phyloP scores from a whole-genome alignment of 2,329 filamentous ascomycete species.

The Ophiosphaerella korrae region DNA sequence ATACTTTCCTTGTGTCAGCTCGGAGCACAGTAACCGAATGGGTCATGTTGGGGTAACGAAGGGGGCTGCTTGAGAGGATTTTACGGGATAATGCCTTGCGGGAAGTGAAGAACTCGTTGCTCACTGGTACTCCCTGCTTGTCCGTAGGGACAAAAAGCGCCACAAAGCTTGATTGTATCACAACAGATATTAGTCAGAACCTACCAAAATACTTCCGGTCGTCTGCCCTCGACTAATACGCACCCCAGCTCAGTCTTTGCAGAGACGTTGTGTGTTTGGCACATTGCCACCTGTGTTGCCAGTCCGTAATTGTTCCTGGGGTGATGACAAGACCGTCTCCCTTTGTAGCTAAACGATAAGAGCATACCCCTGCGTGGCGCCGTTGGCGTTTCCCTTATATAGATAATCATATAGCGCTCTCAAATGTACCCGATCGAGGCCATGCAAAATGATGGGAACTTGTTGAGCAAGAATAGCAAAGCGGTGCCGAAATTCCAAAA shows the following conservation, averaged over 20 bases:
- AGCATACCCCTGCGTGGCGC: slow-evolving; percentile 7
- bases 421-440: neutral
- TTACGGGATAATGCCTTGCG: neutral
- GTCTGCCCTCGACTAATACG: neutral
- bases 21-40: too few relatives aligned
- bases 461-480: slow-evolving; percentile 3
- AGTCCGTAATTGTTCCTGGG: slow-evolving; percentile 12
- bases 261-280: slow-evolving; percentile 5
- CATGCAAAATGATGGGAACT: neutral
- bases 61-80: too few relatives aligned
- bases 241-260: neutral
- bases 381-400: neutral
- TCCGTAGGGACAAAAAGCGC: slow-evolving; percentile 30
- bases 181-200: slow-evolving; percentile 28
- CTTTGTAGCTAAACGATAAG: slow-evolving; percentile 5
- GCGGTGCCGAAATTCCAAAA: too few relatives aligned
- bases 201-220: slow-evolving; percentile 4
- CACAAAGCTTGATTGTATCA: slow-evolving; percentile 42
- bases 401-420: neutral
- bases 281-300: slow-evolving; percentile 16
- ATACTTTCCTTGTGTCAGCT: too few relatives aligned
- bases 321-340: slow-evolving; percentile 7
- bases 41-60: too few relatives aligned
- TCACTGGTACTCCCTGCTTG: slow-evolving; percentile 7
- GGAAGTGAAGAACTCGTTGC: slow-evolving; percentile 3